A percentile compares a stretch with the other conserved stretches of the same genome.
Conservation (phyloP, 495 filamentous ascomycete species). For the Neohortaea acidophila region DNA sequence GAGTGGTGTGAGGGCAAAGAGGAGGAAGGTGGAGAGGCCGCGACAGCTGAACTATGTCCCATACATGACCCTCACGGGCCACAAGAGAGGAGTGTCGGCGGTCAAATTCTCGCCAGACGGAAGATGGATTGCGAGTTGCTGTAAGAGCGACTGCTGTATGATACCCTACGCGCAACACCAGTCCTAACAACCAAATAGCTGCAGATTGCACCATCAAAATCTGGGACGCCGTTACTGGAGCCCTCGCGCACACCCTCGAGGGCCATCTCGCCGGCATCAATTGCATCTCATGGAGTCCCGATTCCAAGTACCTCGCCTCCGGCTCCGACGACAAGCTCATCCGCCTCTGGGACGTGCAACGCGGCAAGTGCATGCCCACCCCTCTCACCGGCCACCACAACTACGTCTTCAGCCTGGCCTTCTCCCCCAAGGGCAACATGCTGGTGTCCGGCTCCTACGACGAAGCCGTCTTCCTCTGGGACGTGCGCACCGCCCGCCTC, state of each 20-base stretch:
- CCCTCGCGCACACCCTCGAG: slow-evolving; percentile 70
- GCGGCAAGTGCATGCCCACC: slow-evolving; percentile 46
- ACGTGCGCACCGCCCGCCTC: slow-evolving; percentile 64
- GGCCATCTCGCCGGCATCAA: slow-evolving; percentile 87
- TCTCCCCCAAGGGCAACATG: slow-evolving; percentile 92
- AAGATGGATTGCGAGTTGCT: slow-evolving; percentile 74
- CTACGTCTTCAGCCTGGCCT: slow-evolving; percentile 85
- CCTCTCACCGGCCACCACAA: slow-evolving; percentile 81
- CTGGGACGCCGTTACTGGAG: slow-evolving; percentile 68
- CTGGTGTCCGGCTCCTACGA: slow-evolving; percentile 90
- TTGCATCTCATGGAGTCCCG: slow-evolving; percentile 79
- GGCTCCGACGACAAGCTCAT: slow-evolving; percentile 95
- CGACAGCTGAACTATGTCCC: slow-evolving; percentile 42
- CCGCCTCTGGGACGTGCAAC: slow-evolving; percentile 74
- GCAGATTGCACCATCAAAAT: slow-evolving; percentile 81
- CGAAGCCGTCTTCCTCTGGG: slow-evolving; percentile 93
- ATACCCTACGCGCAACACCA: neutral
- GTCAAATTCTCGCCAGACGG: slow-evolving; percentile 86
- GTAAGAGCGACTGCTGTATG: no score
- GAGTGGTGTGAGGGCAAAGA: slow-evolving; percentile 5
- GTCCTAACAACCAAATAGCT: slow-evolving; percentile 31
- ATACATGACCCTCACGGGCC: slow-evolving; percentile 54
- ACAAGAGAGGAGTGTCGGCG: slow-evolving; percentile 62
- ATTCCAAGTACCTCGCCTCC: slow-evolving; percentile 69
- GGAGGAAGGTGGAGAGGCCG: slow-evolving; percentile 9